Evolutionary conservation across 225 moss, liverwort and hornwort genomes (phyloP).

Genomic region (Takakia lepidozioides): DNA sequence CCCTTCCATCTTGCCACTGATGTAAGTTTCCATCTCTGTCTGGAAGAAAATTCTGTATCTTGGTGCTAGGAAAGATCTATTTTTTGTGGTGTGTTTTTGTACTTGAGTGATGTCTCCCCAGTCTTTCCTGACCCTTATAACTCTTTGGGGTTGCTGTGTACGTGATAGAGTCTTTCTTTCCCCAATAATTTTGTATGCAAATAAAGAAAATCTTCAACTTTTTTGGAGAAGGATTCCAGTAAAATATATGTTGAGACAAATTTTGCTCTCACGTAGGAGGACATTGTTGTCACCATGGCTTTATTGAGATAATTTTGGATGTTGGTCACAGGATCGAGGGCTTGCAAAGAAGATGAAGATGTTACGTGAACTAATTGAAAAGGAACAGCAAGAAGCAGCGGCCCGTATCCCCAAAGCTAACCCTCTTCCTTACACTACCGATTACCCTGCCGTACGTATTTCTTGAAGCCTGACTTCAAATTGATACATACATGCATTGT

Average conservation of each 20-base stretch:
- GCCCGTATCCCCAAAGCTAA: slow-evolving; percentile 89
- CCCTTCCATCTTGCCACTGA: slow-evolving; percentile 91
- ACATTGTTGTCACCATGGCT: no score
- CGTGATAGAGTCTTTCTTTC: no score
- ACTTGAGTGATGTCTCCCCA: not conserved
- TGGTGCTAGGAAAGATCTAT: no score
- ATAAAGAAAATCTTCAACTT: no score
- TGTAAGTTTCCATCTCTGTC: slow-evolving; percentile 40
- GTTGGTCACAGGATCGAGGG: slow-evolving; percentile 94
- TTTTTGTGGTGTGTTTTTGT: not conserved
- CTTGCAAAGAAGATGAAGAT: slow-evolving; percentile 68
- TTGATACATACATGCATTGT: slow-evolving; percentile 1
- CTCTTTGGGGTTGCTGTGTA: no score
- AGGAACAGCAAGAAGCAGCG: slow-evolving; percentile 58
- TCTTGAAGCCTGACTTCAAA: slow-evolving; percentile 1
- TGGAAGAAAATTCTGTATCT: no score
- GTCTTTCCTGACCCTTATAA: no score
- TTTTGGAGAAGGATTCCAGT: no score
- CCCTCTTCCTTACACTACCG: slow-evolving; percentile 84
- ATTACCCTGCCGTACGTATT: slow-evolving; percentile 63
- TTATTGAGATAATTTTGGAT: no score
- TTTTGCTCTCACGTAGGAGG: no score
- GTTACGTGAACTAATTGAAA: slow-evolving; percentile 65
- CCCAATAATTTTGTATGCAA: no score
- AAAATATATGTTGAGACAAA: no score